Base-by-base conservation (phyloP, 192 early-diverging fungal species). In the Coemansia sp. region DNA sequence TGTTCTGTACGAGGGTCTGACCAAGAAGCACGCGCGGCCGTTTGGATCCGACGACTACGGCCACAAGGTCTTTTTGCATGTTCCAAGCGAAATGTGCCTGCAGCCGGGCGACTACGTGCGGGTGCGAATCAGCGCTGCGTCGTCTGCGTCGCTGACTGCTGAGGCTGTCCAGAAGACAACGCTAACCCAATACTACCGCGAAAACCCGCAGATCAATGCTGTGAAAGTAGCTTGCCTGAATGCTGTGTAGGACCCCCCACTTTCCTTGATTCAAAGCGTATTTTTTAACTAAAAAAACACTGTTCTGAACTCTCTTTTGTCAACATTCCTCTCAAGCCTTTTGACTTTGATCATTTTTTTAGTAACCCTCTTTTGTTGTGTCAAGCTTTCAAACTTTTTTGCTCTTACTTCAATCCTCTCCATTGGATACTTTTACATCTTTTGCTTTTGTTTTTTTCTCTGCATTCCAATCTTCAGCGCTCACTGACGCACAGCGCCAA, bases 41-140 rank as follows among this genome's bases (percentile, higher is more conserved):
- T 83, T 64, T 49, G 91, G 91, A 41, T 80, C 84, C 26, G 86
- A 89, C 58, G 91, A 92, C 74, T 86, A 88, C 56, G 88, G 87
- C 5, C 88, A 87, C 69, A 91, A 90, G 75, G 85, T 89, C 33
- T 88, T 90, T 43, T 69, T 92, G 58, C 51, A 73, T n/a, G 49
- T 74, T 24, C 67, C 76, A n/a, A 34, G 35, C 2, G 41, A 26
- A 14, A 59, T 68, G 35, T 26, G 26, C n/a, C 44, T 76, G 36
- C 35, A 57, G 34, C 67, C 71, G 0, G 82, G 82, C 58, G 66
- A 78, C 43, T 84, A 84, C 34, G 71, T 78, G 71, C 64, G 68
- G 5, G 82, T 76, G 39, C 67, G 34, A 55, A 62, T 78, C n/a
- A 61, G 60, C 49, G 26, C 73, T 7, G 71, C 77, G n/a, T 64